phyloP scores from a whole-genome alignment of 2,329 filamentous ascomycete genomes.

The Aspergillus sp. region DNA sequence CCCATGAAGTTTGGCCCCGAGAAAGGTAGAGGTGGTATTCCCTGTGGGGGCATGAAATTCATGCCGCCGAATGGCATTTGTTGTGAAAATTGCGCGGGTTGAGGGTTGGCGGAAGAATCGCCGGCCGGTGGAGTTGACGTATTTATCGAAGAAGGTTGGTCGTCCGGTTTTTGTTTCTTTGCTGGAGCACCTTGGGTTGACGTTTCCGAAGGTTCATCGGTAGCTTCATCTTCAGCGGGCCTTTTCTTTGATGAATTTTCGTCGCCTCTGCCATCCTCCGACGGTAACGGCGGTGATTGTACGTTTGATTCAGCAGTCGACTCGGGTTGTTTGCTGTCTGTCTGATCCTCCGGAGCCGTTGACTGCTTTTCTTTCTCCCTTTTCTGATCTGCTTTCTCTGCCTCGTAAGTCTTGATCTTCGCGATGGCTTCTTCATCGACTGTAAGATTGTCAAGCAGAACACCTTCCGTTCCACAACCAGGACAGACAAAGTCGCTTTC shows the following conservation, averaged over 20 bases:
- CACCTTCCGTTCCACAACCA: slow-evolving; percentile 83
- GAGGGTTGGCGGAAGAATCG: slow-evolving; percentile 16
- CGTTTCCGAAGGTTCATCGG: slow-evolving; percentile 52
- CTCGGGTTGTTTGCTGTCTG: slow-evolving; percentile 17
- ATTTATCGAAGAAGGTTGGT: slow-evolving; percentile 20
- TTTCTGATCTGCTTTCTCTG: slow-evolving; percentile 49
- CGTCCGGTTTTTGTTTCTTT: slow-evolving; percentile 48
- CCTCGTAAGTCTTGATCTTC: slow-evolving; percentile 74
- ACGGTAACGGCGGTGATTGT: slow-evolving; percentile 26
- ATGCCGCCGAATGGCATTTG: slow-evolving; percentile 36
- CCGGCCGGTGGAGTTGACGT: slow-evolving; percentile 12
- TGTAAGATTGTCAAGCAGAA: slow-evolving; percentile 87
- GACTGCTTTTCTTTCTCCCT: slow-evolving; percentile 42
- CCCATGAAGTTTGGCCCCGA: slow-evolving; percentile 32
- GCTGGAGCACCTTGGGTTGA: slow-evolving; percentile 26
- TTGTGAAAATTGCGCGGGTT: slow-evolving; percentile 29
- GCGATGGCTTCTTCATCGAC: slow-evolving; percentile 74
- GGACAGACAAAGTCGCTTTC: slow-evolving; percentile 98
- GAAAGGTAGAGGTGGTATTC: slow-evolving; percentile 34
- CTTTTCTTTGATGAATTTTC: slow-evolving; percentile 68
- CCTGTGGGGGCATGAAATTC: slow-evolving; percentile 30
- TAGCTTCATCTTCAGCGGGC: slow-evolving; percentile 68
- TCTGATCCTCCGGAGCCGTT: slow-evolving; percentile 23
- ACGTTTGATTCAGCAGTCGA: slow-evolving; percentile 10
- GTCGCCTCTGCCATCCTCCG: slow-evolving; percentile 25